phyloP scores from a whole-genome alignment of 371 early-diverging fungal species.

The Parasitella parasitica region DNA sequence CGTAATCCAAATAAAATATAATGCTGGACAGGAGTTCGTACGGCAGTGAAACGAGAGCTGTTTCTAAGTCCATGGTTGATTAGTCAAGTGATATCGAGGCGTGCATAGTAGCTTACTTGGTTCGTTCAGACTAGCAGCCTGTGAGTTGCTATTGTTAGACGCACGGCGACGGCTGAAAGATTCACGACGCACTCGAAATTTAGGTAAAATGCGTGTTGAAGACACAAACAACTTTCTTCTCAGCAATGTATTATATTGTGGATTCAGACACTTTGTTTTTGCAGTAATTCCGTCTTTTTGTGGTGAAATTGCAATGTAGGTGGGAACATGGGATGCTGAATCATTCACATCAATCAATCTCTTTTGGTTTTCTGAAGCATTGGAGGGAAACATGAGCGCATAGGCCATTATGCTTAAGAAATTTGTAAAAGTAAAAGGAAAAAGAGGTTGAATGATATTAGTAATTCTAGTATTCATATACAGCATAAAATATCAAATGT shows the following conservation, averaged over 20 bases:
- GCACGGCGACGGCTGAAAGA: constrained; percentile 9
- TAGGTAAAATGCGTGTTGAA: constrained; percentile 21
- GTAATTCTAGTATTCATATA: too few species aligned
- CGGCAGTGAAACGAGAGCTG: constrained; percentile 13
- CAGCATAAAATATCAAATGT: neutral
- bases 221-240: constrained; percentile 19
- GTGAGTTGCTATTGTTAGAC: neutral
- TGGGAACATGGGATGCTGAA: constrained; percentile 1
- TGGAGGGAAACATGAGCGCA: neutral
- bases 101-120: constrained; percentile 7
- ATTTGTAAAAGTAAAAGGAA: too few species aligned
- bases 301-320: constrained; percentile 24
- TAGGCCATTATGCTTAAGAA: neutral
- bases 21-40: constrained; percentile 29
- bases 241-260: constrained; percentile 1
- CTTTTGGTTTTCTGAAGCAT: neutral
- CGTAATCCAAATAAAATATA: constrained; percentile 23
- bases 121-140: neutral
- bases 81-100: too few species aligned
- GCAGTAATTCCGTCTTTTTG: constrained; percentile 27
- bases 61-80: neutral
- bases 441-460: neutral
- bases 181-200: constrained; percentile 5
- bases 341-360: neutral
- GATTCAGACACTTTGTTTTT: constrained; percentile 22